Evolutionary conservation across 2,329 filamentous ascomycete species (phyloP), one percentile per base, ranked within the genome.

Genomic region (Arthrobotrys entomopaga): DNA sequence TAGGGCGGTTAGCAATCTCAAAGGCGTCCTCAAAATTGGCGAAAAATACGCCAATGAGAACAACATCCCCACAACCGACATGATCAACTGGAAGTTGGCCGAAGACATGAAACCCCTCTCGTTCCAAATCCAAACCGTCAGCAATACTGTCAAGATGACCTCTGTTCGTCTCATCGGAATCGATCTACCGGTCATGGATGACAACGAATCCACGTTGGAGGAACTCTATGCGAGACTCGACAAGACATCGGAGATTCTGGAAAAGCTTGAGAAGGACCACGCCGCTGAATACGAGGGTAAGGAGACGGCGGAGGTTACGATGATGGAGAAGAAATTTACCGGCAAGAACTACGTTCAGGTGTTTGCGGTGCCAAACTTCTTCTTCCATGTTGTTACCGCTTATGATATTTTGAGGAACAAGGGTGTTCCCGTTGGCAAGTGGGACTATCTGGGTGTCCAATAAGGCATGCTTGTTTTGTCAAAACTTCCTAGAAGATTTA

Each of bases 391-490:
- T 13, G 83, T 80, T 2, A 88, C 84, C 11, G 83, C 86, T 8
- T 91, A 91, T 81, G 82, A 80, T 20, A 87, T 91, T 65, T 78
- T 90, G 79, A 83, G 89, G 72, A 85, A 83, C 78, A 84, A 87
- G 81, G 89, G 88, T 0, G 86, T 89, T 24, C 81, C 83, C 0
- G n/a, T 91, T 16, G 87, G 87, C 38, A 90, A 90, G 83, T 46
- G 75, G 60, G 86, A 89, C 78, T 90, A 82, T 79, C 77, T 88
- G 16, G 56, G 56, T 1, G 40, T 46, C 80, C 5, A 10, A 34
- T 34, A 34, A 34, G 29, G 29, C 6, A 1, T 34, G 29, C 10
- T 34, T 5, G 7, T 34, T 34, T 34, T 34, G 5, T 34, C n/a
- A n/a, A 6, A 34, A 34, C 1, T 10, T 2, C 5, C 1, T 34